phyloP scores from a whole-genome alignment of 2,329 filamentous ascomycete species.

The Plenodomus biglobosus region DNA sequence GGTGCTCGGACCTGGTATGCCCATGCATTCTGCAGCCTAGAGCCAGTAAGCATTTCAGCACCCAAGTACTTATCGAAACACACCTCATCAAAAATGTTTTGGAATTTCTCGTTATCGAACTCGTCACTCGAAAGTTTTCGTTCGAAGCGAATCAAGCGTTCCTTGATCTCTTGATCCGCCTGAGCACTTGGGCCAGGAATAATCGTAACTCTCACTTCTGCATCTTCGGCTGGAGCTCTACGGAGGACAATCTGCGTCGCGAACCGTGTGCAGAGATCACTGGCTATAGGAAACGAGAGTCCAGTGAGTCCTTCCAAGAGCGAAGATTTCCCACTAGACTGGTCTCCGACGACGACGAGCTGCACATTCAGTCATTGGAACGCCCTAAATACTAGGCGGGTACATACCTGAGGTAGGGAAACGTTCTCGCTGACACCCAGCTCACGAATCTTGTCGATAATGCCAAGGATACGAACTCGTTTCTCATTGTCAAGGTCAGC shows the following conservation, averaged over 20 bases:
- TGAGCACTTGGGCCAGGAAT: conserved; percentile 8
- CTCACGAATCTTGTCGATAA: conserved; percentile 16
- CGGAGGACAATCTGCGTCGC: conserved; percentile 12
- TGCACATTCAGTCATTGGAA: neutral
- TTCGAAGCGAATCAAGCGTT: conserved; percentile 4
- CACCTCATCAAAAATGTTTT: conserved; percentile 7
- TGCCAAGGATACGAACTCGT: conserved; percentile 13
- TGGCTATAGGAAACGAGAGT: conserved; percentile 10
- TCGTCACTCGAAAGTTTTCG: conserved; percentile 1
- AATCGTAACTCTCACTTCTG: conserved; percentile 6
- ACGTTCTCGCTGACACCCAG: conserved; percentile 8
- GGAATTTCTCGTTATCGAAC: conserved; percentile 7
- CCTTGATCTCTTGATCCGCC: conserved; percentile 2
- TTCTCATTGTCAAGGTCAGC: conserved; percentile 14
- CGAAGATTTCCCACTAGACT: conserved; percentile 12
- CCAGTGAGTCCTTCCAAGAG: conserved; percentile 9
- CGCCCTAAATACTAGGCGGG: neutral
- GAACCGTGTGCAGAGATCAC: conserved; percentile 11
- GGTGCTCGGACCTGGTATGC: conserved; percentile 7
- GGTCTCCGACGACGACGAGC: conserved; percentile 9
- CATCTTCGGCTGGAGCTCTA: conserved; percentile 3
- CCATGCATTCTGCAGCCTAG: conserved; percentile 11
- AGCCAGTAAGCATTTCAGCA: neutral
- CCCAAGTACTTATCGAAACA: neutral
- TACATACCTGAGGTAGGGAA: conserved; percentile 9